These are phyloP conservation scores for Mortierella sp. DNA, from an alignment of 371 early-diverging fungal species.

Conservation along the genomic window DNA sequence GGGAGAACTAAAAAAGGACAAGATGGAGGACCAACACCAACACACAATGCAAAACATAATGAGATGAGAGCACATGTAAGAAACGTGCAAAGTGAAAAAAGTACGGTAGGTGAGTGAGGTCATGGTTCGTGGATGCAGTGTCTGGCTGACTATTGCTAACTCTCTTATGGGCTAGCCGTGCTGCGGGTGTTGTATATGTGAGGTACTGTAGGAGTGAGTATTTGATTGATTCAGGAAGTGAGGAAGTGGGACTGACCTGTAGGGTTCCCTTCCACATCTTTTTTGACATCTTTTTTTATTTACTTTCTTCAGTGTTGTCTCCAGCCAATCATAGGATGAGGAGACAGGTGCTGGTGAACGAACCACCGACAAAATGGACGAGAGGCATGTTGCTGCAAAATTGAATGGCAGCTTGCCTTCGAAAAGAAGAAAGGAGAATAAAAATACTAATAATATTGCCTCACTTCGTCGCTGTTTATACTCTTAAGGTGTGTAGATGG, in stretches of 20 bases:
- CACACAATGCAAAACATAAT: constrained; percentile 1
- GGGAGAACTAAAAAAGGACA: constrained; percentile 4
- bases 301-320: not conserved
- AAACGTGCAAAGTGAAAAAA: not conserved
- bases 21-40: not conserved
- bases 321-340: not conserved
- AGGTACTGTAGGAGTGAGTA: not conserved
- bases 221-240: not conserved
- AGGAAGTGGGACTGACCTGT: constrained; percentile 1
- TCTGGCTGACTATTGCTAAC: not conserved
- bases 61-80: not conserved
- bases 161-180: constrained; percentile 15
- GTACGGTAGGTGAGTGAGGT: not conserved
- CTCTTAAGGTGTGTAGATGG: constrained; percentile 13
- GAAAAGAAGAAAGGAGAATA: not conserved
- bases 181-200: not conserved
- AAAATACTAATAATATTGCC: not conserved
- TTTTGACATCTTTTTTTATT: not conserved
- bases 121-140: not conserved
- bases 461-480: not conserved
- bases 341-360: not conserved
- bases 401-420: not conserved
- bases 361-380: not conserved
- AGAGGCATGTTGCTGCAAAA: constrained; percentile 1
- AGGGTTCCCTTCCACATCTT: not conserved